phyloP scores from a whole-genome alignment of 2,329 filamentous ascomycete species.

The Coniochaeta pulveracea region DNA sequence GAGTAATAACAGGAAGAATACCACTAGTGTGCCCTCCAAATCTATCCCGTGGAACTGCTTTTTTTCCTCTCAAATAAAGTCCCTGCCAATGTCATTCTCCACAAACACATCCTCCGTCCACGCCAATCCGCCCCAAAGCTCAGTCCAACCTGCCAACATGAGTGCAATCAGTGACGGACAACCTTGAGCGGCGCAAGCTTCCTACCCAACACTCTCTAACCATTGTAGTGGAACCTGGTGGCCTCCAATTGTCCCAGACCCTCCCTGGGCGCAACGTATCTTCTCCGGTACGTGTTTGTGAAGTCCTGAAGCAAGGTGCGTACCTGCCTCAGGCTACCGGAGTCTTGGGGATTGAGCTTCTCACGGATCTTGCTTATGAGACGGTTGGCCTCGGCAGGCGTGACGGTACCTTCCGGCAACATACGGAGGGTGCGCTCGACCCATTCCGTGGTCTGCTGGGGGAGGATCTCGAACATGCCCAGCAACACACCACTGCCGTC shows the following conservation, averaged over 20 bases:
- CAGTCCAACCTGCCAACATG: too few relatives aligned
- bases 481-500: constrained; percentile 91
- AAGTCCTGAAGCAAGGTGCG: constrained; percentile 87
- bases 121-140: too few relatives aligned
- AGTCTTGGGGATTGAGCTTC: constrained; percentile 55
- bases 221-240: constrained; percentile 70
- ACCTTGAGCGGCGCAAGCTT: too few relatives aligned
- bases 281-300: constrained; percentile 82
- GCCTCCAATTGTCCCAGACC: constrained; percentile 82
- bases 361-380: constrained; percentile 73
- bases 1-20: too few relatives aligned
- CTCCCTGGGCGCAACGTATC: constrained; percentile 91
- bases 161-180: too few relatives aligned
- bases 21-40: too few relatives aligned
- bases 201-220: constrained; percentile 21
- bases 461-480: constrained; percentile 77
- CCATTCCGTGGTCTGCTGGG: constrained; percentile 69
- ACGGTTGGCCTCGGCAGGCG: constrained; percentile 66
- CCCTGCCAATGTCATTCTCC: too few relatives aligned
- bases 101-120: too few relatives aligned
- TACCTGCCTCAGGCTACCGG: constrained; percentile 58
- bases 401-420: constrained; percentile 73
- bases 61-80: too few relatives aligned
- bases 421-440: constrained; percentile 74
- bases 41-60: too few relatives aligned